Evolutionary conservation across 305 asterid species (phyloP), one percentile per base, ranked within the genome.

Genomic region (Fraxinus ornus): DNA sequence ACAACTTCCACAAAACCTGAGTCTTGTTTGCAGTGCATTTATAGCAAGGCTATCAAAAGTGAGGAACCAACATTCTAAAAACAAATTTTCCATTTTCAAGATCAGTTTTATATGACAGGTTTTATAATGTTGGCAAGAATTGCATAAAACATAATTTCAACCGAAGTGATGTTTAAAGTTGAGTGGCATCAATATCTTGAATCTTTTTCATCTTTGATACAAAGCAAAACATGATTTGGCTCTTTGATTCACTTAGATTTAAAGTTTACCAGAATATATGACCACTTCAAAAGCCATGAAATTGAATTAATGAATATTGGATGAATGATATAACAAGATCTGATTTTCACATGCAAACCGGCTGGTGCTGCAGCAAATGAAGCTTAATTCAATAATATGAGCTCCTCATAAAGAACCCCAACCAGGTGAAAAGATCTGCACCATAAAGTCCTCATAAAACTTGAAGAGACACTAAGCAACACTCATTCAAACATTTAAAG

Each of bases 321-420:
- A 66, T 4, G 75, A 70, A 70, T 30, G 22, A 70, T 28, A 30
- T 32, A 32, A 17, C 76, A 17, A 70, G 37, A 68, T 28, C 1
- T 70, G 39, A 52, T 55, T 44, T 57, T 75, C 76, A 36, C 9
- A 81, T 47, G 75, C 33, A 3, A 76, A 66, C 39, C 33, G 17
- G 71, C 44, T 7, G 4, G 24, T 49, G 33, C 72, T 47, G 36
- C 75, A 5, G 17, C 75, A 55, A 55, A 60, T 12, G 52, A 28
- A 13, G 75, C 44, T 30, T 47, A 21, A 79, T 75, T 22, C 80
- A 79, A 83, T 66, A 79, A 74, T 37, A 41, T 73, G 3, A 28
- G 26, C 70, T 57, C n/a, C 9, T 0, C 55, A 37, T 71, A 26
- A 5, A 49, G 28, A 24, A 17, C 1, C 66, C 39, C 60, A 22